Evolutionary conservation across 805 yeast species (phyloP).

Genomic region (Myxozyma neglecta): DNA sequence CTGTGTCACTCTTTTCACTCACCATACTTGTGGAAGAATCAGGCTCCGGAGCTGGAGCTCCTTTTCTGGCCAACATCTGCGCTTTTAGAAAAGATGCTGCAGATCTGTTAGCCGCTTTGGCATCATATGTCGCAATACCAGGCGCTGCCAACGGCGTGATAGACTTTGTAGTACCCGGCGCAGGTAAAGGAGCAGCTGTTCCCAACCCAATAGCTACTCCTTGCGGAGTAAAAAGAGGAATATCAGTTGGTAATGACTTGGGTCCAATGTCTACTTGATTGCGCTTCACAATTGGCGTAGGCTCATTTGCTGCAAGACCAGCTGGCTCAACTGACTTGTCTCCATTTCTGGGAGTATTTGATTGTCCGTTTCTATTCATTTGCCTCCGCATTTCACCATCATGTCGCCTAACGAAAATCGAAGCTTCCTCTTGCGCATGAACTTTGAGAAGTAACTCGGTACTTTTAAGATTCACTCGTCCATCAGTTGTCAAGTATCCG

Average conservation of each 20-base stretch:
- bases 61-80: slow-evolving; percentile 36
- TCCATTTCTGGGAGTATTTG: slow-evolving; percentile 49
- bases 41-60: slow-evolving; percentile 1
- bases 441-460: slow-evolving; percentile 69
- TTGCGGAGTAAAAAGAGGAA: slow-evolving; percentile 74
- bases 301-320: not conserved
- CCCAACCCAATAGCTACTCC: slow-evolving; percentile 65
- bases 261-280: slow-evolving; percentile 80
- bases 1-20: slow-evolving; percentile 10
- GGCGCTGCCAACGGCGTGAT: slow-evolving; percentile 18
- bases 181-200: slow-evolving; percentile 4
- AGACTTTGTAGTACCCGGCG: slow-evolving; percentile 14
- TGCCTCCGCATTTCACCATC: slow-evolving; percentile 63
- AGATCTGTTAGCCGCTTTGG: slow-evolving; percentile 66
- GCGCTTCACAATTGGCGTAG: slow-evolving; percentile 17
- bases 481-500: slow-evolving; percentile 88
- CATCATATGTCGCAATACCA: slow-evolving; percentile 38
- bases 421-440: slow-evolving; percentile 73
- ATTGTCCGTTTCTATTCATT: slow-evolving; percentile 56
- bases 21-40: not conserved
- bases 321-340: not conserved
- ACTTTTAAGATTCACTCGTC: slow-evolving; percentile 68
- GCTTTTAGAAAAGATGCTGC: slow-evolving; percentile 64
- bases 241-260: slow-evolving; percentile 60
- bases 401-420: slow-evolving; percentile 68